These are phyloP conservation scores for Stereocaulon alpinum DNA, from an alignment of 495 filamentous ascomycete genomes.

Conservation along the genomic window DNA sequence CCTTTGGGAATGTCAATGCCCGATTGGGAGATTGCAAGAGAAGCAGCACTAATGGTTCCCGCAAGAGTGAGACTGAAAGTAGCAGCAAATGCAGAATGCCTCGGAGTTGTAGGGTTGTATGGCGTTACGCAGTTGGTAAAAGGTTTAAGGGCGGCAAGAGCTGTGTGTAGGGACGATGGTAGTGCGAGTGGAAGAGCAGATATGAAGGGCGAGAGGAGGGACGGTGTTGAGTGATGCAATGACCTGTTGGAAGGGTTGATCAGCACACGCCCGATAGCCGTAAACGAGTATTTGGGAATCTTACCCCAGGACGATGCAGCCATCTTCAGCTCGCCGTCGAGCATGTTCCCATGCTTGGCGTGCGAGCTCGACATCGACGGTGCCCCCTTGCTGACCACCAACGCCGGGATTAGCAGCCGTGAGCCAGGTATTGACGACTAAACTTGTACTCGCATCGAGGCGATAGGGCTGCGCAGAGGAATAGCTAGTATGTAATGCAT, in stretches of 20 bases:
- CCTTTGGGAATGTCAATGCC: conserved; percentile 80
- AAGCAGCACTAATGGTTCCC: conserved; percentile 65
- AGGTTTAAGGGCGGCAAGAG: conserved; percentile 67
- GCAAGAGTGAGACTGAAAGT: conserved; percentile 71
- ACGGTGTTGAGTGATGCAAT: conserved; percentile 79
- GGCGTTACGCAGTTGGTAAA: conserved; percentile 83
- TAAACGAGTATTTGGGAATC: conserved; percentile 38
- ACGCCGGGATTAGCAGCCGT: conserved; percentile 57
- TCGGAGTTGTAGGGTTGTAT: conserved; percentile 73
- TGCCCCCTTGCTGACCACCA: conserved; percentile 60
- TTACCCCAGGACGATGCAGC: conserved; percentile 69
- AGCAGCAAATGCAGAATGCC: conserved; percentile 71
- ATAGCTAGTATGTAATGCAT: conserved; percentile 83
- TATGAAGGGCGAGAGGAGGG: conserved; percentile 71
- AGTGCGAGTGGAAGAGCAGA: conserved; percentile 66
- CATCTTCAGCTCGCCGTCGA: conserved; percentile 86
- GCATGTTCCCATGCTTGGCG: conserved; percentile 94
- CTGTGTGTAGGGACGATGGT: conserved; percentile 60
- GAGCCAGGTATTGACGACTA: conserved; percentile 93
- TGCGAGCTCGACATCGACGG: conserved; percentile 69
- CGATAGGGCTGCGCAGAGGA: conserved; percentile 67
- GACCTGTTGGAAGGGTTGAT: conserved; percentile 43
- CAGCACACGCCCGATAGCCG: conserved; percentile 21
- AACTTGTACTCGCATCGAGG: conserved; percentile 81
- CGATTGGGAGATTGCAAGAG: conserved; percentile 70